Base-by-base conservation (phyloP, 2,329 filamentous ascomycete species). In the Claviceps africana region DNA sequence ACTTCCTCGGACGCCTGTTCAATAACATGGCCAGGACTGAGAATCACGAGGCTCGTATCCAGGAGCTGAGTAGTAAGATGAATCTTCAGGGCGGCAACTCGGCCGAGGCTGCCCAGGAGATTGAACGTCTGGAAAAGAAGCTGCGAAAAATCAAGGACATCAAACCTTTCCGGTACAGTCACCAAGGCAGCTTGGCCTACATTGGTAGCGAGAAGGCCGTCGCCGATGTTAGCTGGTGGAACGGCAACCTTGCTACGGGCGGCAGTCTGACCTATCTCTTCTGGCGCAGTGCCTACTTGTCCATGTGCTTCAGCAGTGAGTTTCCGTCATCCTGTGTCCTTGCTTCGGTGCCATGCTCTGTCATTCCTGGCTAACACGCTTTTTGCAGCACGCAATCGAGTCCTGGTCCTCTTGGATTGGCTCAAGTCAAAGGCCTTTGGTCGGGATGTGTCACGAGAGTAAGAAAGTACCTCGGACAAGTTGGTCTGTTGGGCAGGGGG, bases 291-390 rank as follows among this genome's bases (percentile, higher is more conserved):
- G 93, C 91, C 52, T 98, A 98, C 71, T 76, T 98, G 69, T 96
- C 88, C 78, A 98, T 98, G 93, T 96, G 91, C 81, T 98, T 98
- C 71, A 97, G 90, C 82, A 90, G 88, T 93, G 79, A 83, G 88
- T 86, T 60, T 51, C 6, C 22, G 9, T 28, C 21, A 21, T 21
- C 28, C 13, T 21, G n/a, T 5, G 5, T 47, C 35, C 47, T 28
- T n/a, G 21, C 11, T 40, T 48, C 17, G 4, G 25, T 35, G 19
- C 28, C 8, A 28, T 28, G 17, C 33, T 11, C 13, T 40, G 25
- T 33, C 43, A 9, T 31, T 25, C 45, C 3, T 17, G 59, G 39
- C 50, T 61, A 57, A 58, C 52, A 42, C 54, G 55, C 31, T 28
- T 44, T 44, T 39, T 50, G 47, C 58, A 94, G 88, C 88, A 56